Conservation (phyloP, 2,329 filamentous ascomycete species). For the Myriangium duriaei region DNA sequence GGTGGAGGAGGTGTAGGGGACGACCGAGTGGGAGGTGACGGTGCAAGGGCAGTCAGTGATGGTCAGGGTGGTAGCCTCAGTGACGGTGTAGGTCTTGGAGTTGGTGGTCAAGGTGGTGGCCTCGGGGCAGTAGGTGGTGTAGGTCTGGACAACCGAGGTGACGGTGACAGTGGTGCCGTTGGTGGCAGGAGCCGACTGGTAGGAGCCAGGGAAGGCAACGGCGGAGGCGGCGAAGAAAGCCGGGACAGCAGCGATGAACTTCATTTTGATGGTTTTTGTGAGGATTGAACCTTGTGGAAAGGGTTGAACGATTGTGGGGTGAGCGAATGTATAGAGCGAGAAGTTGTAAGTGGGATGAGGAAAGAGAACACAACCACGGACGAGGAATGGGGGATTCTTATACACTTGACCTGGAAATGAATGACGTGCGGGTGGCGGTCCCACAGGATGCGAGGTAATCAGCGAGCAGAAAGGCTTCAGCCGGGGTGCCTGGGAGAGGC, state of each 20-base stretch:
- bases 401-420: too few relatives aligned
- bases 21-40: constrained; percentile 29
- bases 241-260: constrained; percentile 29
- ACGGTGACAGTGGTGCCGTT: constrained; percentile 15
- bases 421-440: too few relatives aligned
- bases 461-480: background rate
- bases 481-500: background rate
- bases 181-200: constrained; percentile 22
- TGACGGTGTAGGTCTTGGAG: constrained; percentile 16
- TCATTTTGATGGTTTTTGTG: constrained; percentile 33
- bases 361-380: background rate
- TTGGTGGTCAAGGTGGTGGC: constrained; percentile 18
- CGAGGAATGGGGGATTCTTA: too few relatives aligned
- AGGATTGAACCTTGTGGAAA: too few relatives aligned
- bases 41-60: constrained; percentile 26
- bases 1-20: constrained; percentile 37
- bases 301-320: background rate
- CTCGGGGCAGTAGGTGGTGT: constrained; percentile 22
- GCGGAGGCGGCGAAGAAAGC: constrained; percentile 19
- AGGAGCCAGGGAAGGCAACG: constrained; percentile 22
- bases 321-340: constrained; percentile 9
- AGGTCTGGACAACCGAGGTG: constrained; percentile 21
- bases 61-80: constrained; percentile 16
- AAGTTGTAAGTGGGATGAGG: background rate
- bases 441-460: too few relatives aligned